Conservation (phyloP, 371 early-diverging fungal species). For the Saksenaea vasiformis region DNA sequence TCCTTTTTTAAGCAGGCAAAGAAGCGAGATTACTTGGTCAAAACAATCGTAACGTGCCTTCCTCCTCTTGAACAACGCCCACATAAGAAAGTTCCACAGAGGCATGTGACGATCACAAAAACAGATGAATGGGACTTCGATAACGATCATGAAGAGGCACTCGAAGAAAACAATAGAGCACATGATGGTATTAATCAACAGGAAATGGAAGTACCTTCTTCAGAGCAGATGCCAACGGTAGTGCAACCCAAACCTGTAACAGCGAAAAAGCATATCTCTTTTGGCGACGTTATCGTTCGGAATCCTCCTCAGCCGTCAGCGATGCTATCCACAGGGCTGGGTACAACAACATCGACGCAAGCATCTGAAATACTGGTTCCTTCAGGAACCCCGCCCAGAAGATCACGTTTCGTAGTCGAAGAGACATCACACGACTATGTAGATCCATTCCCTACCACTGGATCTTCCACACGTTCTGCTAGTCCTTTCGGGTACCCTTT, state of each 20-base stretch:
- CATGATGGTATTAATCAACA: not conserved
- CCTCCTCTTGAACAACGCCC: constrained; percentile 74
- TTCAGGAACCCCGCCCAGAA: constrained; percentile 22
- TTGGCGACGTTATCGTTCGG: constrained; percentile 50
- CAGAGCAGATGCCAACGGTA: not conserved
- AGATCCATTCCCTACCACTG: constrained; percentile 6
- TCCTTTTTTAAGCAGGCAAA: constrained; percentile 85
- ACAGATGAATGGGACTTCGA: constrained; percentile 52
- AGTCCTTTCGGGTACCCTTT: constrained; percentile 12
- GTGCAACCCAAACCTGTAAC: not conserved
- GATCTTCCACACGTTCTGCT: constrained; percentile 5
- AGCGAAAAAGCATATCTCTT: constrained; percentile 46
- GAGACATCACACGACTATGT: constrained; percentile 26
- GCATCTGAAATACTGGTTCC: not conserved
- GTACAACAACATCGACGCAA: constrained; percentile 6
- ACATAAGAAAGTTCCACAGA: constrained; percentile 44
- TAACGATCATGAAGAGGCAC: constrained; percentile 21
- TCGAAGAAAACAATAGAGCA: not conserved
- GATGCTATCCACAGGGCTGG: not conserved
- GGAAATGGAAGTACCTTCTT: not conserved
- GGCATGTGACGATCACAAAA: constrained; percentile 25
- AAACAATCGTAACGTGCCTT: constrained; percentile 60
- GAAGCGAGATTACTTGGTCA: constrained; percentile 67
- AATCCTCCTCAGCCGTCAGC: constrained; percentile 14
- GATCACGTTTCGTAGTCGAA: constrained; percentile 59